Base-by-base conservation (phyloP, 257 asterid species). In the Thymus quinquecostatus region DNA sequence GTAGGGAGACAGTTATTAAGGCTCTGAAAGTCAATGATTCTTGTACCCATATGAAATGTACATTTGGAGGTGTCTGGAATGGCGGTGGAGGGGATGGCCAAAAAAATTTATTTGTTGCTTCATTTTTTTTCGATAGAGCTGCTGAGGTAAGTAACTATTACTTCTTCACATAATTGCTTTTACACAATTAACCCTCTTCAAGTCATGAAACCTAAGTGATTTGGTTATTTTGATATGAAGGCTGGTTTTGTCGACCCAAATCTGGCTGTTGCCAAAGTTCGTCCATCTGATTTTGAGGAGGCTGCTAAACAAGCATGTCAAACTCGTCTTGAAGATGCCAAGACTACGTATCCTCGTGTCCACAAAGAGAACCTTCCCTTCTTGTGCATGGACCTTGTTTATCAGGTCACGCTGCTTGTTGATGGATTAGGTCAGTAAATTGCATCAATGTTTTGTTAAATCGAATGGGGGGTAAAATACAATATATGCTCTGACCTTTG, bases 81-180 rank as follows among this genome's bases (percentile, higher is more conserved):
- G 99, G 99, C 43, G 98, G 99, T 38, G 97, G 98, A 57, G 98
- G 98, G 8, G 96, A 94, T 81, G 99, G 98, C 66, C 97, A 85
- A 82, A 94, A 88, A 85, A 91, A 89, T 78, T 83, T 94, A 50
- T 94, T 89, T 57, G 98, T 94, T 64, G 98, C 99, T 63, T 94
- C 99, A 32, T 94, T 94, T 75, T 94, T 94, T 79, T 94, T 89
- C 63, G 97, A 91, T 80, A 87, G 98, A 85, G 99, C 99, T 71
- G 92, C 93, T 40, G 97, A 94, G 98, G 99, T 91, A 85, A 69
- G 6, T 38, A 38, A 70, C 8, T 68, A 71, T 11, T 53, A 11
- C 53, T 33, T 69, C 51, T 30, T n/a, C 55, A 32, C 70, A 67
- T 56, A 40, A 55, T 69, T 55, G 66, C 63, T 76, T 44, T 10